Percentiles rank a stretch among this genome's conserved stretches.
Evolutionary conservation across 225 moss, liverwort and hornwort genomes (phyloP).

Genomic region (Rhytidiadelphus loreus): DNA sequence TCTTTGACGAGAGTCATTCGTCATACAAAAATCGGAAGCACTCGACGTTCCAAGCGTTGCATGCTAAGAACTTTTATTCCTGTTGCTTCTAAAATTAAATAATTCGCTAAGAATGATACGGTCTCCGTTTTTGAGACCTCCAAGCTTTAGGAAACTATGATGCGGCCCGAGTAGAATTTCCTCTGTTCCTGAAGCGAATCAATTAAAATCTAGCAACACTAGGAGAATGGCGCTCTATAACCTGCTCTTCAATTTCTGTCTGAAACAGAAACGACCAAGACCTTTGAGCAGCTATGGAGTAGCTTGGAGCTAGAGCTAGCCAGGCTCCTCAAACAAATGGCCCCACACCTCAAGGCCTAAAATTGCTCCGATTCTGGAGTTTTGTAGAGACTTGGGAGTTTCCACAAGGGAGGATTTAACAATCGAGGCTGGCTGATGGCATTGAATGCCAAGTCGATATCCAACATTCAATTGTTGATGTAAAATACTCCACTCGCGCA

Average conservation of each 20-base stretch:
- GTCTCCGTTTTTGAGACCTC: background rate
- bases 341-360: background rate
- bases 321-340: background rate
- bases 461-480: background rate
- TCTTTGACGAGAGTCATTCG: background rate
- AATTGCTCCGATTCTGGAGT: background rate
- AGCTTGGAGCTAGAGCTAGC: background rate
- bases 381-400: background rate
- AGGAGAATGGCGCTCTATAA: background rate
- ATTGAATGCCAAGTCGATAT: background rate
- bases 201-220: too few relatives aligned
- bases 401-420: background rate
- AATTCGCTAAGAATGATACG: background rate
- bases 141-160: background rate
- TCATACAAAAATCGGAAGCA: background rate
- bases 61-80: background rate
- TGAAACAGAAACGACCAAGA: background rate
- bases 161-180: background rate
- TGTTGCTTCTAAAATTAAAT: background rate
- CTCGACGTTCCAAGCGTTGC: background rate
- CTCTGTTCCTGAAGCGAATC: background rate
- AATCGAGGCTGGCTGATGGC: background rate
- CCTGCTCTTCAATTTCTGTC: background rate
- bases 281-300: background rate
- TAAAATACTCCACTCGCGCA: conserved; percentile 1